Evolutionary conservation across 768 basidiomycete genomes (phyloP).

Genomic region (Ramaria rubella): DNA sequence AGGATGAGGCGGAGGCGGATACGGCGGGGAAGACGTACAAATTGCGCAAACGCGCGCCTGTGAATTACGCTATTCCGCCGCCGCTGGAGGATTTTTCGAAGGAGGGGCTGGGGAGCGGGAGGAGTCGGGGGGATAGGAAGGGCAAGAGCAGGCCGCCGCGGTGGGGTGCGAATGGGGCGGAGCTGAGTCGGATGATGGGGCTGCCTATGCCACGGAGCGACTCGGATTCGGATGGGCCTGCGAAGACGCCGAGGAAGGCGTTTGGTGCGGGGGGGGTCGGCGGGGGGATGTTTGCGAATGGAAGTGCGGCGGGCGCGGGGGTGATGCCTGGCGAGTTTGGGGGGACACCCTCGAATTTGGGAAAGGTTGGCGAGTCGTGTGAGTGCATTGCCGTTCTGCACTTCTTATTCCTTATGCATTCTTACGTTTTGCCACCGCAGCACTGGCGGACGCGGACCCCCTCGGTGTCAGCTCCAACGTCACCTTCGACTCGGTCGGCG

Average conservation of each 20-base stretch:
- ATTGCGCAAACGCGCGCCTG: constrained; percentile 53
- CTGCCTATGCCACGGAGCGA: constrained; percentile 30
- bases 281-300: constrained; percentile 39
- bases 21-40: constrained; percentile 36
- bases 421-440: constrained; percentile 33
- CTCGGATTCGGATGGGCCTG: constrained; percentile 60
- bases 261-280: constrained; percentile 41
- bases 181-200: constrained; percentile 73
- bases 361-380: constrained; percentile 78
- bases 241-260: constrained; percentile 63
- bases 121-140: constrained; percentile 26
- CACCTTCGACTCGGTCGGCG: constrained; percentile 95
- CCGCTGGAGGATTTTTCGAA: constrained; percentile 60
- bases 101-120: constrained; percentile 26
- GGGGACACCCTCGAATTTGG: constrained; percentile 79
- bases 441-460: constrained; percentile 91
- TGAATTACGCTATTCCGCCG: constrained; percentile 80
- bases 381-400: constrained; percentile 23
- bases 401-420: constrained; percentile 15
- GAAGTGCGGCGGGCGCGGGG: constrained; percentile 46
- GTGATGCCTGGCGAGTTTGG: constrained; percentile 40
- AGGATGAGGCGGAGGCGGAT: constrained; percentile 5
- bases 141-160: constrained; percentile 45
- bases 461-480: constrained; percentile 89
- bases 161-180: constrained; percentile 76